Percentiles rank a stretch among this genome's conserved stretches.
Evolutionary conservation across 2,329 filamentous ascomycete species (phyloP).

Genomic region (Arthrobotrys pseudoclavata): DNA sequence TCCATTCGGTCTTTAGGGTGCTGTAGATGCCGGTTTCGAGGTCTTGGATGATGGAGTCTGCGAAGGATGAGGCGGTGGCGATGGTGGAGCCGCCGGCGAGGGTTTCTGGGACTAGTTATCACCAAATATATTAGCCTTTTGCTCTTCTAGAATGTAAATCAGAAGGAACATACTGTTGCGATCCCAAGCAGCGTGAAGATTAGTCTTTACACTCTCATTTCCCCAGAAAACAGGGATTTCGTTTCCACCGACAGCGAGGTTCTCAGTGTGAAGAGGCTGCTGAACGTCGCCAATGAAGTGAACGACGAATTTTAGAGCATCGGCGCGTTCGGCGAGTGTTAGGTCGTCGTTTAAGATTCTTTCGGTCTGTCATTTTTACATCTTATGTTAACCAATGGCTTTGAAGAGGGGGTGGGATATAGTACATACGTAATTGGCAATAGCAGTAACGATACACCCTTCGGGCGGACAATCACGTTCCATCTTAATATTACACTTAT

Average conservation of each 20-base stretch:
- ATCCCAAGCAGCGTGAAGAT: constrained; percentile 81
- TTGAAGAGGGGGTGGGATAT: background rate
- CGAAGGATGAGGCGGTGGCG: constrained; percentile 68
- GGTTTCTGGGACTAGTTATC: constrained; percentile 60
- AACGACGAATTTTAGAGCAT: constrained; percentile 62
- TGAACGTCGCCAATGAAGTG: constrained; percentile 77
- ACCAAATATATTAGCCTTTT: constrained; percentile 66
- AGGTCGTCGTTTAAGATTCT: constrained; percentile 40
- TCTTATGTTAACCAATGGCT: background rate
- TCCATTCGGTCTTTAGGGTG: constrained; percentile 71
- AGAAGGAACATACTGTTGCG: constrained; percentile 71
- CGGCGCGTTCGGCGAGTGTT: constrained; percentile 39
- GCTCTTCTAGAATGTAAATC: constrained; percentile 65
- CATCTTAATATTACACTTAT: constrained; percentile 72
- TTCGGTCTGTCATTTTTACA: constrained; percentile 22
- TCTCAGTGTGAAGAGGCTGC: constrained; percentile 77
- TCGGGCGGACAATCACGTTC: constrained; percentile 74
- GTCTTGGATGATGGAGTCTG: constrained; percentile 70
- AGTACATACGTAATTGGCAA: constrained; percentile 70
- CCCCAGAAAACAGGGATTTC: constrained; percentile 76
- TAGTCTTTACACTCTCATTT: constrained; percentile 68
- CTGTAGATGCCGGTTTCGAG: constrained; percentile 73
- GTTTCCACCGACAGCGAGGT: constrained; percentile 76
- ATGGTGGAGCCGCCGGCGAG: constrained; percentile 44
- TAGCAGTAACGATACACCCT: constrained; percentile 74